Evolutionary conservation across 495 filamentous ascomycete genomes (phyloP).

Genomic region (Penicillium maclennaniae): DNA sequence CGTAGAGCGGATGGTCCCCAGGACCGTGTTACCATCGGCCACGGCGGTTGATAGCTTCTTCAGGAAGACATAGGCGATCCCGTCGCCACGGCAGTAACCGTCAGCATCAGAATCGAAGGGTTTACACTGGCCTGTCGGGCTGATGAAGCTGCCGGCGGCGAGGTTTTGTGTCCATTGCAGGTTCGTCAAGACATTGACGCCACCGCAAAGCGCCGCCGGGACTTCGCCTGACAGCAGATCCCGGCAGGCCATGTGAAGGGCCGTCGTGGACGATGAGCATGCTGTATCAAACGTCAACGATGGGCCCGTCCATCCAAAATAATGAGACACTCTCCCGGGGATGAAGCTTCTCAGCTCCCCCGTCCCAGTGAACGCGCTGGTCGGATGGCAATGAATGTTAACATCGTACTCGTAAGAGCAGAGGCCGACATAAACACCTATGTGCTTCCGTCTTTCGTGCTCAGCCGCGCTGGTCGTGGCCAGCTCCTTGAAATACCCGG

Average conservation of each 20-base stretch:
- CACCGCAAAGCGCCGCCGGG: no score
- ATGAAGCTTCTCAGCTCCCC: no score
- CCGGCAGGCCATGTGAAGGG: no score
- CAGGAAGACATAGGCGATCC: conserved; percentile 30
- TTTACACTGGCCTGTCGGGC: conserved; percentile 56
- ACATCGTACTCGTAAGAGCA: conserved; percentile 28
- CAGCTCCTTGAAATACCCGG: conserved; percentile 32
- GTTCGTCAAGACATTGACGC: no score
- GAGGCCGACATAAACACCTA: conserved; percentile 35
- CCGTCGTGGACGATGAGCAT: no score
- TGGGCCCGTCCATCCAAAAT: no score
- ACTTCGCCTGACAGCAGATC: no score
- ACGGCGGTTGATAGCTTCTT: conserved; percentile 59
- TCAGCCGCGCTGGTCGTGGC: no score
- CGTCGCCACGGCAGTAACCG: conserved; percentile 41
- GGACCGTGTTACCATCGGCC: conserved; percentile 57
- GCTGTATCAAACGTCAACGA: no score
- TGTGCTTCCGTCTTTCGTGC: background rate
- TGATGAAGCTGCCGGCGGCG: conserved; percentile 38
- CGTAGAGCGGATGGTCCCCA: conserved; percentile 55
- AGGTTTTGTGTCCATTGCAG: no score
- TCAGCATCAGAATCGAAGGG: conserved; percentile 46
- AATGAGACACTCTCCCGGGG: no score
- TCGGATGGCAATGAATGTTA: conserved; percentile 25
- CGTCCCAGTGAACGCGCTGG: conserved; percentile 36